phyloP scores from a whole-genome alignment of 2,329 filamentous ascomycete species.

The Alternaria triticimaculans region DNA sequence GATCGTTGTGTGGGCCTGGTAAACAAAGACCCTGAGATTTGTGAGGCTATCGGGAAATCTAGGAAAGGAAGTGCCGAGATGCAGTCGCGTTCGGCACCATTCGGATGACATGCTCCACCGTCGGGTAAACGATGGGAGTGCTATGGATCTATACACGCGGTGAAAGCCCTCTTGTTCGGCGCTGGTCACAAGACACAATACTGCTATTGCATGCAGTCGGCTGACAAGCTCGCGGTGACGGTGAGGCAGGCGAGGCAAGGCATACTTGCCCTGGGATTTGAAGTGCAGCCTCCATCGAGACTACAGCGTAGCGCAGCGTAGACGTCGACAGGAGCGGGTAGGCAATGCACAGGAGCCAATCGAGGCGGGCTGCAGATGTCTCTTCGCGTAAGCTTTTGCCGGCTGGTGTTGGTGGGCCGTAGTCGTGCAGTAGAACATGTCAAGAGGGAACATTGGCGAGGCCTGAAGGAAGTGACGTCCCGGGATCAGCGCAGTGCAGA shows the following conservation, averaged over 20 bases:
- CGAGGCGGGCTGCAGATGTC: not conserved
- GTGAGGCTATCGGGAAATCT: constrained; percentile 30
- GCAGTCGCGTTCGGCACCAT: constrained; percentile 10
- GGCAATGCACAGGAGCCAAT: constrained; percentile 15
- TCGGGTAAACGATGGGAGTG: constrained; percentile 20
- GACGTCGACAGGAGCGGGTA: constrained; percentile 1
- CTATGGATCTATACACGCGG: not conserved
- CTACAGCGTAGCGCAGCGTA: not conserved
- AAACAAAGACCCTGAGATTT: constrained; percentile 29
- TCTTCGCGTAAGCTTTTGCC: constrained; percentile 17
- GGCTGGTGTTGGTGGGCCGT: constrained; percentile 14
- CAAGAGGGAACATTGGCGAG: constrained; percentile 18
- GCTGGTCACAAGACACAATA: not conserved
- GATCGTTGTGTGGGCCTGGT: constrained; percentile 25
- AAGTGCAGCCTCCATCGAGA: not conserved
- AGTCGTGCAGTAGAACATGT: constrained; percentile 16
- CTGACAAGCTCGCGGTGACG: constrained; percentile 1
- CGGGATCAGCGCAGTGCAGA: constrained; percentile 16
- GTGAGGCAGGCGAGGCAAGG: constrained; percentile 8
- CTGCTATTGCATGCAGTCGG: not conserved
- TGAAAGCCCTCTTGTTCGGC: constrained; percentile 1
- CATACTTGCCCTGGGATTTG: constrained; percentile 5
- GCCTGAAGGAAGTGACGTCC: constrained; percentile 16
- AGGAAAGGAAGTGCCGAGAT: constrained; percentile 25
- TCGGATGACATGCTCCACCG: constrained; percentile 20